These are phyloP conservation scores for Naegleria lovaniensis DNA, from an alignment of 208 protist genomes.

Conservation along the genomic window DNA sequence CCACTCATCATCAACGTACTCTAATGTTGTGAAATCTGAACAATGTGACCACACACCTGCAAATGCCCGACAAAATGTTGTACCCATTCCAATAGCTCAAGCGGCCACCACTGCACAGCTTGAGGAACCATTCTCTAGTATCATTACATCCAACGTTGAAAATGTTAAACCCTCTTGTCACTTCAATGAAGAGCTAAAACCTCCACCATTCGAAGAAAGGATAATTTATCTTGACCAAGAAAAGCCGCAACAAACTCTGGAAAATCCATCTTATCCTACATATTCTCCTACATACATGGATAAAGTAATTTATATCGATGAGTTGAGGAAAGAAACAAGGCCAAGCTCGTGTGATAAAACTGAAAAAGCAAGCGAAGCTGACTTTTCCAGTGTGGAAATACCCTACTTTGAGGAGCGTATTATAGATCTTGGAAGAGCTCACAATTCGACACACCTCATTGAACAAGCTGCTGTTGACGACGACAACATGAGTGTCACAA, in stretches of 20 bases:
- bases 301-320: not conserved
- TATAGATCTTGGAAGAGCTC: not conserved
- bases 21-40: not conserved
- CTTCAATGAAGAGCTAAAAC: not conserved
- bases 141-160: not conserved
- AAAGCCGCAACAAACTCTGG: not conserved
- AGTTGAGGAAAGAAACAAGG: not conserved
- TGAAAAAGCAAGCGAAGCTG: not conserved
- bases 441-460: not conserved
- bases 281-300: not conserved
- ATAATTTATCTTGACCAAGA: not conserved
- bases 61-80: too few species aligned
- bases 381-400: not conserved
- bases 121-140: too few species aligned
- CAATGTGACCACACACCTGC: not conserved
- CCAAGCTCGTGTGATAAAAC: not conserved
- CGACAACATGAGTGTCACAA: not conserved
- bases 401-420: not conserved
- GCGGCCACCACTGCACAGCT: too few species aligned
- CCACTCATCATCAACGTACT: not conserved
- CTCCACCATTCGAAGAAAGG: not conserved
- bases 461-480: not conserved
- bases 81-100: not conserved
- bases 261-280: not conserved
- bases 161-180: not conserved